These are phyloP conservation scores for Rachicladosporium sp. DNA, from an alignment of 2,329 filamentous ascomycete genomes.

Conservation along the genomic window DNA sequence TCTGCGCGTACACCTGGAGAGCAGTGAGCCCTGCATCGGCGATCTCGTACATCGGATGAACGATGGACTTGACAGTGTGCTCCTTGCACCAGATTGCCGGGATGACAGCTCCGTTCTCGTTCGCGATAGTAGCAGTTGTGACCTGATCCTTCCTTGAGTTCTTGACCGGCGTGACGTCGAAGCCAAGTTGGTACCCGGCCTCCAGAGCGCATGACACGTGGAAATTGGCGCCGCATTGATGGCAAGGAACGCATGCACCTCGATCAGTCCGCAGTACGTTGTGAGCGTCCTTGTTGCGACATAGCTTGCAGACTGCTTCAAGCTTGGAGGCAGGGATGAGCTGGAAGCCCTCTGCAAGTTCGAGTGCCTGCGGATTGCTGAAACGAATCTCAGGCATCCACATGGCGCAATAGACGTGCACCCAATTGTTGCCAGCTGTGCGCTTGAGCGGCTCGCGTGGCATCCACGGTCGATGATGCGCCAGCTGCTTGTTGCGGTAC, in stretches of 20 bases:
- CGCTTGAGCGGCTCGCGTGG: constrained; percentile 87
- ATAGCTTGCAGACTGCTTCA: constrained; percentile 70
- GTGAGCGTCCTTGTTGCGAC: constrained; percentile 48
- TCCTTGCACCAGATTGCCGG: constrained; percentile 86
- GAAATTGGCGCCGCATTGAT: constrained; percentile 58
- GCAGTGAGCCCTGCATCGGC: constrained; percentile 64
- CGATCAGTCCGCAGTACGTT: constrained; percentile 18
- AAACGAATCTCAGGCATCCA: constrained; percentile 92
- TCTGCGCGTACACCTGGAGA: constrained; percentile 74
- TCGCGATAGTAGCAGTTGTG: constrained; percentile 66
- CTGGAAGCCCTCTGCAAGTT: constrained; percentile 80
- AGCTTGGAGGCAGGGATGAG: constrained; percentile 63
- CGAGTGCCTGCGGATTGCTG: constrained; percentile 67
- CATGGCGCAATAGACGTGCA: constrained; percentile 84
- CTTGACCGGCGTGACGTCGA: constrained; percentile 84
- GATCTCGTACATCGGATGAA: constrained; percentile 69
- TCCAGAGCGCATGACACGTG: constrained; percentile 88
- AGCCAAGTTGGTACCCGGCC: constrained; percentile 70
- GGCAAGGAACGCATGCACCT: constrained; percentile 72
- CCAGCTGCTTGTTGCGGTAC: constrained; percentile 71
- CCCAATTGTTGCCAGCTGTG: constrained; percentile 95
- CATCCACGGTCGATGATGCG: constrained; percentile 67
- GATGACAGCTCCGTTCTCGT: constrained; percentile 71
- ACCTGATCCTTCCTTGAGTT: constrained; percentile 71
- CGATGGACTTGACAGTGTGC: constrained; percentile 55